Percentiles rank a stretch among this genome's conserved stretches.
These are phyloP conservation scores for Macaranga tanarius DNA, from an alignment of 441 rosid species.

Conservation along the genomic window DNA sequence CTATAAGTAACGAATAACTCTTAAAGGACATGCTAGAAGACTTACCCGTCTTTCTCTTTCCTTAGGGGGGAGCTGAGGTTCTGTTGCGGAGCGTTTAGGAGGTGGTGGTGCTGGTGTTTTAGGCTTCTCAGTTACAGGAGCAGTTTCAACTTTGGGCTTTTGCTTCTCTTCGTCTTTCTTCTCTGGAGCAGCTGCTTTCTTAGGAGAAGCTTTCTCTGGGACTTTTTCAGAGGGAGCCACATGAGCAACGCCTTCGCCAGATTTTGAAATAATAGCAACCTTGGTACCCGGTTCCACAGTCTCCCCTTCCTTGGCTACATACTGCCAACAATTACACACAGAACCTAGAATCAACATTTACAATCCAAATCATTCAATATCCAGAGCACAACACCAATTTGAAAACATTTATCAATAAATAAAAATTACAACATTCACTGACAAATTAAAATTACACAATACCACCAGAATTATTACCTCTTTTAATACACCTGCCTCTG, in stretches of 20 bases:
- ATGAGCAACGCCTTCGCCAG: conserved; percentile 72
- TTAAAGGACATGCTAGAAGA: not conserved
- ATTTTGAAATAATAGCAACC: conserved; percentile 81
- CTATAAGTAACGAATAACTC: conserved; percentile 3
- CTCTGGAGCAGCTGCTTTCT: conserved; percentile 57
- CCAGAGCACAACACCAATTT: not conserved
- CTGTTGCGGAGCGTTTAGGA: conserved; percentile 65
- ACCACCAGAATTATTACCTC: conserved; percentile 51
- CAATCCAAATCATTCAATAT: conserved; percentile 1
- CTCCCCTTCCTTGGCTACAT: conserved; percentile 90
- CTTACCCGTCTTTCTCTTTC: conserved; percentile 97
- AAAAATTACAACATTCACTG: no score
- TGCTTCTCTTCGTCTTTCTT: conserved; percentile 43
- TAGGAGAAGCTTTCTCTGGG: conserved; percentile 52
- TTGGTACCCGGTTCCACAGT: conserved; percentile 89
- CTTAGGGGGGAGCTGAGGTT: conserved; percentile 96
- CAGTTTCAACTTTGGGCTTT: conserved; percentile 57
- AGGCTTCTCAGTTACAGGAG: conserved; percentile 61
- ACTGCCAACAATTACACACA: conserved; percentile 34
- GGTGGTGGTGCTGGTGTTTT: conserved; percentile 49
- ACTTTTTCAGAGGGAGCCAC: conserved; percentile 73
- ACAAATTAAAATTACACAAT: not conserved
- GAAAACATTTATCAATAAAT: not conserved
- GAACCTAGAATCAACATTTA: conserved; percentile 15
- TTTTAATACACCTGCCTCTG: conserved; percentile 82